A percentile compares a stretch with the other conserved stretches of the same genome.
Conservation (phyloP, 2,329 filamentous ascomycete genomes). For the Fusarium fujikuroi region DNA sequence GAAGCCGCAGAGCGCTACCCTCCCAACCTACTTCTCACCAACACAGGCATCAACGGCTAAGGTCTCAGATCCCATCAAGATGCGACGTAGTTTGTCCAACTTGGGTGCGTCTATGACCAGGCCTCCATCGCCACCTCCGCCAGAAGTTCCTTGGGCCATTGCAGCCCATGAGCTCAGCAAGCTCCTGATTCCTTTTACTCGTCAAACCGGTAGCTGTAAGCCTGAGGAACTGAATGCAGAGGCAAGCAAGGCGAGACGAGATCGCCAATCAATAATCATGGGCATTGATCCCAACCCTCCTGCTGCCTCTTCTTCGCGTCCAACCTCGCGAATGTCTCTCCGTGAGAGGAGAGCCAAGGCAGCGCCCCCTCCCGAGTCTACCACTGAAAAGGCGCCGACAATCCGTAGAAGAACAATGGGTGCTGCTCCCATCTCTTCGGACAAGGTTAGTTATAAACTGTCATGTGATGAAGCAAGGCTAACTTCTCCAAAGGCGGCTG, state of each 20-base stretch:
- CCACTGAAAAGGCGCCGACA: constrained; percentile 44
- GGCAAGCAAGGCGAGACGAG: constrained; percentile 69
- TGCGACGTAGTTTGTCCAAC: constrained; percentile 71
- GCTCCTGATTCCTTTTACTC: constrained; percentile 79
- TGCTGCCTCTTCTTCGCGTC: constrained; percentile 49
- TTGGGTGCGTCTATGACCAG: constrained; percentile 54
- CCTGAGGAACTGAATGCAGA: constrained; percentile 82
- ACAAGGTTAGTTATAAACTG: constrained; percentile 44
- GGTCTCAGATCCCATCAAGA: constrained; percentile 73
- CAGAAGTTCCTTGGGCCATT: constrained; percentile 85
- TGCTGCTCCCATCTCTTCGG: constrained; percentile 44
- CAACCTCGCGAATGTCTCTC: constrained; percentile 74
- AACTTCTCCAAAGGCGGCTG: constrained; percentile 46
- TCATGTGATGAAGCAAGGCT: not conserved
- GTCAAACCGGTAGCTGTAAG: constrained; percentile 79
- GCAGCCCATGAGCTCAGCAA: constrained; percentile 87
- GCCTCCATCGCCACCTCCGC: constrained; percentile 73
- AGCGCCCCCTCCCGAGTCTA: constrained; percentile 61
- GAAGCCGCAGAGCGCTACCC: constrained; percentile 65
- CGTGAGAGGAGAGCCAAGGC: constrained; percentile 74
- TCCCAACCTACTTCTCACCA: constrained; percentile 84
- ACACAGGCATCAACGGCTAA: constrained; percentile 90
- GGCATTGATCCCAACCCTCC: constrained; percentile 45
- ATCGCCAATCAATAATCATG: constrained; percentile 67
- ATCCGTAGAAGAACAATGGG: constrained; percentile 72